Base-by-base conservation (phyloP, 176 grass and related monocot genomes). In the Metroxylon sagu region DNA sequence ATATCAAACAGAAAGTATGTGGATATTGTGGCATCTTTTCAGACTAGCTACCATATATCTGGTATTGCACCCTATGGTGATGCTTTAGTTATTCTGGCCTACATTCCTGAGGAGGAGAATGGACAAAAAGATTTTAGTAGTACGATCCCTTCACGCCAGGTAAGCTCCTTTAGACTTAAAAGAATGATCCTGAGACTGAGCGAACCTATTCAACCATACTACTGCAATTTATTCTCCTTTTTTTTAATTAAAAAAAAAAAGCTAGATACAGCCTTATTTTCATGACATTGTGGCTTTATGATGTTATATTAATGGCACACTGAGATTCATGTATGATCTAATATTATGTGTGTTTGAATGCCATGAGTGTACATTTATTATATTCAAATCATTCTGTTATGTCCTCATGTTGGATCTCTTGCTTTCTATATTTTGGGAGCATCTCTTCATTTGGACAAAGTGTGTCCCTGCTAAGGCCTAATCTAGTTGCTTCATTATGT, bases 11-110 rank as follows among this genome's bases (percentile, higher is more conserved):
- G 62, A n/a, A 98, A 92, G 84, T 98, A 98, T 71, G 87, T 92
- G 52, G 93, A 92, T 78, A 98, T 98, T 68, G 93, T 98, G 55
- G 93, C 84, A 14, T 98, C 93, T 39, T 98, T 92, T 71, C 93
- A 98, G 71, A 89, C 87, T 30, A 84, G 81, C 53, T 98, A 89
- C 74, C 77, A 98, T 67, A 88, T 98, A 80, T 89, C 87, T 80
- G 93, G 93, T 48, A 77, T 98, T 78, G 87, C 93, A 73, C 93
- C 93, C 50, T 98, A 85, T 76, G 87, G 93, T 14, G 93, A 98
- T 82, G 72, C 85, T 75, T 69, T 98, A 50, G 87, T 98, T 30
- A 74, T 92, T 56, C 84, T 98, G 53, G 87, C 87, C 29, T 98
- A 98, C 68, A 92, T 98, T 57, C 93, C 82, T 0, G 93, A 88